Conservation (phyloP, 148 eudicot species). For the Tetragonia tetragonoides region DNA sequence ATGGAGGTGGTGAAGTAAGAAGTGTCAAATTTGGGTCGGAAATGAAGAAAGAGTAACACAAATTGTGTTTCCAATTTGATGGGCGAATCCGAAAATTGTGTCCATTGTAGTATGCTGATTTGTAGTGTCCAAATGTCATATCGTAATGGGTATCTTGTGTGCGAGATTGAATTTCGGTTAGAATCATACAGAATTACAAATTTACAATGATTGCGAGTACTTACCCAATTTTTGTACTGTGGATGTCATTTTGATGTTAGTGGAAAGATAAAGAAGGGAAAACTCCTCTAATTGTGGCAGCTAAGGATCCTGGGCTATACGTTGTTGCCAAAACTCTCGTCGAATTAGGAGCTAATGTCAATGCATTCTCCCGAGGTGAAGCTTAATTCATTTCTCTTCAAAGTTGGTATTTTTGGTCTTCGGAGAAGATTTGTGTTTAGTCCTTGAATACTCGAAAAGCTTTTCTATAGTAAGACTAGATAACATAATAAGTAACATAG, state of each 20-base stretch:
- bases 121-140: too few relatives aligned
- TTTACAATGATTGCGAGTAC: background rate
- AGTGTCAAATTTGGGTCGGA: too few relatives aligned
- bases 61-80: too few relatives aligned
- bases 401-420: background rate
- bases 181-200: background rate
- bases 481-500: background rate
- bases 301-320: slow-evolving; percentile 42
- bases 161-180: background rate
- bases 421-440: background rate
- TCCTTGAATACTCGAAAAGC: background rate
- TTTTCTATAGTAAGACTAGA: background rate
- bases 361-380: slow-evolving; percentile 36
- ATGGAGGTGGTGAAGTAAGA: too few relatives aligned
- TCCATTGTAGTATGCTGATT: too few relatives aligned
- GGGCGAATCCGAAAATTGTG: too few relatives aligned
- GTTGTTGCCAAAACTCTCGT: slow-evolving; percentile 42
- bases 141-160: background rate
- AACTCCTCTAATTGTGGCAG: slow-evolving; percentile 56
- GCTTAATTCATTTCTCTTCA: background rate
- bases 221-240: background rate
- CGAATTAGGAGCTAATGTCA: slow-evolving; percentile 57
- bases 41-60: too few relatives aligned
- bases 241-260: slow-evolving; percentile 23
- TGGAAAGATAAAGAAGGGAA: slow-evolving; percentile 64